phyloP scores from a whole-genome alignment of 306 rosid species.

The Vigna radiata region DNA sequence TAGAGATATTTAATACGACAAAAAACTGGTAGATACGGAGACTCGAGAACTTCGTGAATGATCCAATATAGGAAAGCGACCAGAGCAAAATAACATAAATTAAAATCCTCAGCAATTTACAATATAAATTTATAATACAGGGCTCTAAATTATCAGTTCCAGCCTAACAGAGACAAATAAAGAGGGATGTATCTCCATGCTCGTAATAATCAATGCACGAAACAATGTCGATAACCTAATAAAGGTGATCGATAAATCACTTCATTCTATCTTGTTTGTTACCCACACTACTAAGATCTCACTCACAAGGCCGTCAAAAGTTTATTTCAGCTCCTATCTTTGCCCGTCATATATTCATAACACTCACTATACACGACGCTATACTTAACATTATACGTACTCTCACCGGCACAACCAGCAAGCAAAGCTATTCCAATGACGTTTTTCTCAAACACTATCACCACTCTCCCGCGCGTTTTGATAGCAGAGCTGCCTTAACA shows the following conservation, averaged over 20 bases:
- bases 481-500: slow-evolving; percentile 86
- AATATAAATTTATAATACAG: slow-evolving; percentile 29
- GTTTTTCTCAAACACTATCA: slow-evolving; percentile 38
- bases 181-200: slow-evolving; percentile 21
- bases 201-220: slow-evolving; percentile 32
- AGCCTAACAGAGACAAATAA: slow-evolving; percentile 24
- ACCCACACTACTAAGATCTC: slow-evolving; percentile 32
- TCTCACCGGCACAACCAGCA: neutral
- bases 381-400: neutral
- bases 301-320: slow-evolving; percentile 37
- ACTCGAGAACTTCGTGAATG: neutral
- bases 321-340: slow-evolving; percentile 29
- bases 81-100: neutral
- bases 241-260: slow-evolving; percentile 46
- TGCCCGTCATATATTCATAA: slow-evolving; percentile 30
- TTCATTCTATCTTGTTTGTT: neutral
- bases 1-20: no score
- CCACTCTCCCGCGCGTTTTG: slow-evolving; percentile 61
- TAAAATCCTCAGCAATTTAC: slow-evolving; percentile 35
- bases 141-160: slow-evolving; percentile 36
- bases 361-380: slow-evolving; percentile 16
- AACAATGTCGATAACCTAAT: slow-evolving; percentile 7
- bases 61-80: neutral
- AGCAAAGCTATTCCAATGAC: slow-evolving; percentile 25
- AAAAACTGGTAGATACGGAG: neutral